Percentiles rank a stretch among this genome's conserved stretches.
Evolutionary conservation across 805 yeast genomes (phyloP).

Genomic region (Wickerhamomyces pijperi): DNA sequence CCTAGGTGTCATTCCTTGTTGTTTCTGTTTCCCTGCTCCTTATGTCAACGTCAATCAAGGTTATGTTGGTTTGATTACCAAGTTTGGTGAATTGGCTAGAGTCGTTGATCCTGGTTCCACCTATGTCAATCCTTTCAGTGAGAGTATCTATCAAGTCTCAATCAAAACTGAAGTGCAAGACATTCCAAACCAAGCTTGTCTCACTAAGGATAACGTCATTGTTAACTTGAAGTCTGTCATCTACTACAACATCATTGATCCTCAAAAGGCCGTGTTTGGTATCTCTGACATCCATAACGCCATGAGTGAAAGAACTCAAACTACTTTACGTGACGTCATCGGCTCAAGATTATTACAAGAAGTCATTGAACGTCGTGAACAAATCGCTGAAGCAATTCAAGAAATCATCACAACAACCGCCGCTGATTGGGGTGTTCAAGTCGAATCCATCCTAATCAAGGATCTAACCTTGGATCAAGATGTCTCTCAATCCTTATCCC

Average conservation of each 20-base stretch:
- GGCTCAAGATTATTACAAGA: constrained; percentile 60
- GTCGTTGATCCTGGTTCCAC: constrained; percentile 61
- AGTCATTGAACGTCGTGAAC: constrained; percentile 63
- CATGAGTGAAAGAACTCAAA: constrained; percentile 56
- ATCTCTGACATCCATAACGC: constrained; percentile 44
- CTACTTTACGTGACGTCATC: constrained; percentile 61
- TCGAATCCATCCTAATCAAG: constrained; percentile 59
- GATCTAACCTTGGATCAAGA: constrained; percentile 45
- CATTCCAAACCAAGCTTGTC: constrained; percentile 55
- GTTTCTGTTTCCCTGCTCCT: constrained; percentile 41
- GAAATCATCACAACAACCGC: constrained; percentile 52
- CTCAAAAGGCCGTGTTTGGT: constrained; percentile 53
- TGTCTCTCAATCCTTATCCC: constrained; percentile 50
- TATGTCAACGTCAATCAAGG: constrained; percentile 54
- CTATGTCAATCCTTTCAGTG: constrained; percentile 56
- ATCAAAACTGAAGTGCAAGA: constrained; percentile 51
- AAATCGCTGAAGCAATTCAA: constrained; percentile 55
- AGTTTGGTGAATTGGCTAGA: constrained; percentile 54
- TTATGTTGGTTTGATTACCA: constrained; percentile 54
- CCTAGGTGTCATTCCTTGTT: constrained; percentile 24
- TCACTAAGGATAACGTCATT: constrained; percentile 61
- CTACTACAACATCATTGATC: constrained; percentile 56
- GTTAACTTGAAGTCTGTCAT: constrained; percentile 55
- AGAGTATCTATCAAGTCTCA: constrained; percentile 36
- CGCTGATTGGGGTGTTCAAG: constrained; percentile 57